Evolutionary conservation across 2,329 filamentous ascomycete species (phyloP).

Genomic region (Alternaria triticimaculans): DNA sequence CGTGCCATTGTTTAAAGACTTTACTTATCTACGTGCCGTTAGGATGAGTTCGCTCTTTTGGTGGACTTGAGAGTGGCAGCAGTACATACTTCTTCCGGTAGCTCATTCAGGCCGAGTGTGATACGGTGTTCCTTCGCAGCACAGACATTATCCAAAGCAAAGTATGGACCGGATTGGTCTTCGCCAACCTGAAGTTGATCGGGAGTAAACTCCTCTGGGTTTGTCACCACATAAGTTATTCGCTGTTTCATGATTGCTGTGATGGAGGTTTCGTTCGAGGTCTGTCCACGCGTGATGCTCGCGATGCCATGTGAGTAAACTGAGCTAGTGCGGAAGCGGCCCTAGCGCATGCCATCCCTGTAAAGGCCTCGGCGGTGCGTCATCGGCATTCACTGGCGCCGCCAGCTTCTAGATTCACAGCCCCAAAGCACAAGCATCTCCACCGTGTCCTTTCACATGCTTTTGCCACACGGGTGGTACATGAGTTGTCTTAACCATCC

Average conservation of each 20-base stretch:
- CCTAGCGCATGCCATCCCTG: neutral
- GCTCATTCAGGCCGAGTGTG: slow-evolving; percentile 75
- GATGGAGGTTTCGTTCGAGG: neutral
- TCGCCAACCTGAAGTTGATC: slow-evolving; percentile 64
- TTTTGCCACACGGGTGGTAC: slow-evolving; percentile 26
- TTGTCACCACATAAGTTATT: slow-evolving; percentile 76
- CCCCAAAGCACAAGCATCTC: slow-evolving; percentile 8
- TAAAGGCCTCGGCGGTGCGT: slow-evolving; percentile 6
- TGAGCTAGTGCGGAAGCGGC: neutral
- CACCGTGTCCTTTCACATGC: slow-evolving; percentile 37
- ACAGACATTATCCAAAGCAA: slow-evolving; percentile 66
- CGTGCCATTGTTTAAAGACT: slow-evolving; percentile 68
- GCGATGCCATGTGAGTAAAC: neutral
- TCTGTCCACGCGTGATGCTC: slow-evolving; percentile 5
- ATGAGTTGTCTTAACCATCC: neutral
- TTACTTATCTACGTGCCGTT: slow-evolving; percentile 59
- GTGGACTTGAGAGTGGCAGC: neutral
- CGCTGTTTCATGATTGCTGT: slow-evolving; percentile 68
- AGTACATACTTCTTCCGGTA: slow-evolving; percentile 67
- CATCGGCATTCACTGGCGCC: slow-evolving; percentile 11
- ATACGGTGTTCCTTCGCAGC: slow-evolving; percentile 80
- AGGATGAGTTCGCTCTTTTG: neutral
- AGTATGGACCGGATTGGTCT: slow-evolving; percentile 37
- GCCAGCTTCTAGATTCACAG: slow-evolving; percentile 21
- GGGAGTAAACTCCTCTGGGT: slow-evolving; percentile 70